Conservation (phyloP, 768 basidiomycete genomes). For the Hypsizygus marmoreus region DNA sequence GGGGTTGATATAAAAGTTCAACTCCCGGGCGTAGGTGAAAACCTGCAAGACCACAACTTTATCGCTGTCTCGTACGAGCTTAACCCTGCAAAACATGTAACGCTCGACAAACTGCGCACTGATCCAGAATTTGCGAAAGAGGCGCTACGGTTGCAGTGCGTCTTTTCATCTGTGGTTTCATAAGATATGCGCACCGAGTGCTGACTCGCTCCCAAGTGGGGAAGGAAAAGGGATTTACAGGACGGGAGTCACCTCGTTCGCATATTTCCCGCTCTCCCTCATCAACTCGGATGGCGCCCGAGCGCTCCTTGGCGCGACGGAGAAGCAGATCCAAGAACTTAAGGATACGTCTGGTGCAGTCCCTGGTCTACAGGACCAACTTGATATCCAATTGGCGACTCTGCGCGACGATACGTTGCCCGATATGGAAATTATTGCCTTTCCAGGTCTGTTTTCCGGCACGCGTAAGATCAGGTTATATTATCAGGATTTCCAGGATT, state of each 20-base stretch:
- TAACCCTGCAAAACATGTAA: slow-evolving; percentile 7
- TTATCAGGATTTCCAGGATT: too few species aligned
- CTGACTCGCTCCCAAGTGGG: slow-evolving; percentile 13
- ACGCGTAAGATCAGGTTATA: slow-evolving; percentile 18
- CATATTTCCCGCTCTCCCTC: slow-evolving; percentile 28
- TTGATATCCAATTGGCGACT: slow-evolving; percentile 35
- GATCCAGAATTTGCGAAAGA: slow-evolving; percentile 6
- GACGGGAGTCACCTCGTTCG: slow-evolving; percentile 26
- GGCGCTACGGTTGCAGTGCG: slow-evolving; percentile 10
- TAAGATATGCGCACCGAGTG: background rate
- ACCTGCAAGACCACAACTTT: slow-evolving; percentile 17
- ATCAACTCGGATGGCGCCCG: slow-evolving; percentile 18
- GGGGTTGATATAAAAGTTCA: slow-evolving; percentile 15
- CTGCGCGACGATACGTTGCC: slow-evolving; percentile 26
- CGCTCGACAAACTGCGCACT: slow-evolving; percentile 10
- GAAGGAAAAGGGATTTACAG: slow-evolving; percentile 26
- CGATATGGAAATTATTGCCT: slow-evolving; percentile 29
- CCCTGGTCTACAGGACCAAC: slow-evolving; percentile 41
- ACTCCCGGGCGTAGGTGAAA: slow-evolving; percentile 21
- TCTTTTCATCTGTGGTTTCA: background rate
- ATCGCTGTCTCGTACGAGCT: slow-evolving; percentile 2
- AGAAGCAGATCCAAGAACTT: slow-evolving; percentile 25
- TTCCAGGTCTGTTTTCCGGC: slow-evolving; percentile 18
- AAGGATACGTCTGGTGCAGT: slow-evolving; percentile 20
- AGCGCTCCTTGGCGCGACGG: slow-evolving; percentile 18